phyloP scores from a whole-genome alignment of 164 flowering plant species.

The Aristolochia fimbriata region DNA sequence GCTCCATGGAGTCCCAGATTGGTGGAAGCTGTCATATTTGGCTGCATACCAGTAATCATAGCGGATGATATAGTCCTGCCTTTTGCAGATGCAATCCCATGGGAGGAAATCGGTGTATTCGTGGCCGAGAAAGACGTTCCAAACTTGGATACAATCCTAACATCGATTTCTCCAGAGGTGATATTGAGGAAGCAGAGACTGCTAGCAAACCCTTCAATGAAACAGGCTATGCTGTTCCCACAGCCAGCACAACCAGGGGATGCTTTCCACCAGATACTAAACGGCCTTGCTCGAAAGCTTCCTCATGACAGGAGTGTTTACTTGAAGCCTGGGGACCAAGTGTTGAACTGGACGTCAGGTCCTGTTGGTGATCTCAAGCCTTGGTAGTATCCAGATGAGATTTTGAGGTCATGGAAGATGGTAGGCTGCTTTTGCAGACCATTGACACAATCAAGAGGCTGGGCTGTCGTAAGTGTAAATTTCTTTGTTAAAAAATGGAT shows the following conservation, averaged over 20 bases:
- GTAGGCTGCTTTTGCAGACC: neutral
- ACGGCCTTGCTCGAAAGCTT: slow-evolving; percentile 81
- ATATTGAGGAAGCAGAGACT: slow-evolving; percentile 78
- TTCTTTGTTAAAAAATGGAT: neutral
- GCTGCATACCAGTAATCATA: slow-evolving; percentile 91
- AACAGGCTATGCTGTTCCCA: slow-evolving; percentile 85
- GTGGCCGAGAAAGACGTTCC: slow-evolving; percentile 85
- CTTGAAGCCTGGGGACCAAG: slow-evolving; percentile 49
- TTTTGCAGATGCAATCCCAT: slow-evolving; percentile 94
- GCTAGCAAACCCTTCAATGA: slow-evolving; percentile 87
- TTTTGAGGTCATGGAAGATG: neutral
- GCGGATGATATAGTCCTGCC: slow-evolving; percentile 96
- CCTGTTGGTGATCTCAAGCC: slow-evolving; percentile 57
- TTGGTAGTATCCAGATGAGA: slow-evolving; percentile 25
- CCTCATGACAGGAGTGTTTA: slow-evolving; percentile 50
- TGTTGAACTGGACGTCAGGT: slow-evolving; percentile 89
- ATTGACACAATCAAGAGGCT: too few relatives aligned
- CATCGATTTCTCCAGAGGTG: slow-evolving; percentile 73
- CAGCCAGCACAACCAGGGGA: slow-evolving; percentile 85
- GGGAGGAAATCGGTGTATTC: slow-evolving; percentile 93
- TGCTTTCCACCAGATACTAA: slow-evolving; percentile 87
- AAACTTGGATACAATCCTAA: slow-evolving; percentile 73
- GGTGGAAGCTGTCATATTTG: slow-evolving; percentile 92
- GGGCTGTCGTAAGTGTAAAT: neutral
- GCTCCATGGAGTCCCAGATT: slow-evolving; percentile 99